Percentiles rank a stretch among this genome's conserved stretches.
phyloP scores from a whole-genome alignment of 2,329 filamentous ascomycete species.

The Penicillium corylophilum region DNA sequence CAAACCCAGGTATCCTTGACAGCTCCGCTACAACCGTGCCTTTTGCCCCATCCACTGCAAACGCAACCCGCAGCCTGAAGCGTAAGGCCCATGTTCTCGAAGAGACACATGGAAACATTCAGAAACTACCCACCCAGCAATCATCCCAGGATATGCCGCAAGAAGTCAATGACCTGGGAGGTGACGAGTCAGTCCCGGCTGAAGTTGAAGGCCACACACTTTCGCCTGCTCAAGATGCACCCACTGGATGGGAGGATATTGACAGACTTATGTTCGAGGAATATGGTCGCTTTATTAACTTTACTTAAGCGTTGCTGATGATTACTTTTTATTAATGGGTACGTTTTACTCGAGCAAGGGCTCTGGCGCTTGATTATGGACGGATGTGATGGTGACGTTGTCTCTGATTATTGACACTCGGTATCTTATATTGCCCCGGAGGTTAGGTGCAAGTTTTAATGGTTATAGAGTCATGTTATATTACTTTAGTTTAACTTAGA shows the following conservation, averaged over 20 bases:
- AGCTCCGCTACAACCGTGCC: neutral
- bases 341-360: neutral
- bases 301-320: conserved; percentile 16
- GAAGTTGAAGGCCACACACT: neutral
- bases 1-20: neutral
- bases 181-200: neutral
- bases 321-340: neutral
- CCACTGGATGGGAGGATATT: conserved; percentile 36
- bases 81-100: conserved; percentile 4
- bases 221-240: neutral
- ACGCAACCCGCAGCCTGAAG: neutral
- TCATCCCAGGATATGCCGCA: neutral
- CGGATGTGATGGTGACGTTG: neutral
- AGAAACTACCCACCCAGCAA: neutral
- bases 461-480: neutral
- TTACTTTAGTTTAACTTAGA: neutral
- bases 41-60: neutral
- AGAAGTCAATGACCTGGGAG: neutral
- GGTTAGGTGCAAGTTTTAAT: neutral
- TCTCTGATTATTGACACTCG: neutral
- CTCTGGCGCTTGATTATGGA: too few relatives aligned
- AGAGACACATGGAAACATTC: neutral
- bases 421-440: neutral
- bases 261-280: conserved; percentile 40
- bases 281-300: conserved; percentile 42